Evolutionary conservation across 1,284 basidiomycete genomes (phyloP).

Genomic region (Phellinidium pouzarii): DNA sequence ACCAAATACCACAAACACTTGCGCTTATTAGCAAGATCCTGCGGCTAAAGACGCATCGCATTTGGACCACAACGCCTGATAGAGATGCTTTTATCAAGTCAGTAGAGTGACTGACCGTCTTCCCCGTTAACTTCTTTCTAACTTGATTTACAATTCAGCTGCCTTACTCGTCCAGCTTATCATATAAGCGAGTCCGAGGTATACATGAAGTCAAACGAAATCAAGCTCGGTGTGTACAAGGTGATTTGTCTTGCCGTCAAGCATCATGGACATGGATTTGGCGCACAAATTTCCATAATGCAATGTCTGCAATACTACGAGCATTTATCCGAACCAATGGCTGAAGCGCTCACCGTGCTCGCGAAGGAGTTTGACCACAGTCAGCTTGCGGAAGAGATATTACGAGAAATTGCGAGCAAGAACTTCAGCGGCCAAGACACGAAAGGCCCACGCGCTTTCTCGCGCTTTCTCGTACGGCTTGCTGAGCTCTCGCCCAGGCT

Average conservation of each 20-base stretch:
- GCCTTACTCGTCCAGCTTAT: constrained; percentile 82
- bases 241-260: constrained; percentile 92
- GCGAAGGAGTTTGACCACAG: constrained; percentile 85
- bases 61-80: constrained; percentile 85
- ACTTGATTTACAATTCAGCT: constrained; percentile 39
- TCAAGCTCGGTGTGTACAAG: constrained; percentile 76
- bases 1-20: constrained; percentile 67
- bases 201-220: constrained; percentile 77
- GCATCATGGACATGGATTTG: constrained; percentile 78
- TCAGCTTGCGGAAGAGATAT: constrained; percentile 85
- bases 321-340: constrained; percentile 91
- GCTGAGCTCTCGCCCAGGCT: constrained; percentile 81
- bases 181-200: constrained; percentile 81
- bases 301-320: constrained; percentile 93
- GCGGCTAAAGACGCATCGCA: constrained; percentile 67
- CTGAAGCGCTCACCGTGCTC: constrained; percentile 79
- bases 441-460: constrained; percentile 85
- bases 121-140: constrained; percentile 3
- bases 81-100: constrained; percentile 80
- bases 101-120: too few species aligned
- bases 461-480: constrained; percentile 78
- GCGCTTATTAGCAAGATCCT: constrained; percentile 67
- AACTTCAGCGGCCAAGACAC: constrained; percentile 77
- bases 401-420: constrained; percentile 79
- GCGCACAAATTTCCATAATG: constrained; percentile 86